These are phyloP conservation scores for Daedaleopsis sinensis DNA, from an alignment of 768 basidiomycete species.

Conservation along the genomic window DNA sequence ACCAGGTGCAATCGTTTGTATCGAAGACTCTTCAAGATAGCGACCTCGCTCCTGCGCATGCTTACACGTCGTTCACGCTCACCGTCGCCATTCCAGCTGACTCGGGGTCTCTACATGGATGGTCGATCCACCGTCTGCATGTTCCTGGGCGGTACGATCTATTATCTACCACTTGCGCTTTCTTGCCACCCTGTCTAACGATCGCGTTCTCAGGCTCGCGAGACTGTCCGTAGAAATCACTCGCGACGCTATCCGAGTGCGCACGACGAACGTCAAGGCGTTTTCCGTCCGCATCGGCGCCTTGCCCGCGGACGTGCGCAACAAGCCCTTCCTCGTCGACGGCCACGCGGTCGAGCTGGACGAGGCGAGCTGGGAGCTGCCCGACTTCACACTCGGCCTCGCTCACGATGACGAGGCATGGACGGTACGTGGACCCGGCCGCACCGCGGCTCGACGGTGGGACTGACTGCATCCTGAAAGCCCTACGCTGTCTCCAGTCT, in stretches of 20 bases:
- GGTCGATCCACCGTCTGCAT: slow-evolving; percentile 57
- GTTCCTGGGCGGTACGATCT: slow-evolving; percentile 68
- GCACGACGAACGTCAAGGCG: slow-evolving; percentile 30
- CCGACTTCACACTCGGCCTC: neutral
- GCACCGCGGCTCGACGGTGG: neutral
- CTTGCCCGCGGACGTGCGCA: neutral
- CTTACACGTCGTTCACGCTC: slow-evolving; percentile 56
- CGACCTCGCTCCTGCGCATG: slow-evolving; percentile 6
- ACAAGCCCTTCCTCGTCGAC: slow-evolving; percentile 5
- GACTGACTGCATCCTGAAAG: neutral
- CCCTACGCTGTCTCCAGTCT: slow-evolving; percentile 7
- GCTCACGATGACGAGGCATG: slow-evolving; percentile 8
- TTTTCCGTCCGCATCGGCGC: slow-evolving; percentile 22
- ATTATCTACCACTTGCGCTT: neutral
- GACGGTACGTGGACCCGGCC: slow-evolving; percentile 6
- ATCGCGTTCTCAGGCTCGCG: slow-evolving; percentile 35
- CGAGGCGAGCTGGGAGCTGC: slow-evolving; percentile 3
- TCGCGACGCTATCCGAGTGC: slow-evolving; percentile 10
- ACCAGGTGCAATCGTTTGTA: slow-evolving; percentile 59
- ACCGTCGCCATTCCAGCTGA: slow-evolving; percentile 73
- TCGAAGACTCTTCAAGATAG: slow-evolving; percentile 30
- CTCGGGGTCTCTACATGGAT: slow-evolving; percentile 72
- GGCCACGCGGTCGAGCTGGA: slow-evolving; percentile 6
- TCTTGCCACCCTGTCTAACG: neutral
- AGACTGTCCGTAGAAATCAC: slow-evolving; percentile 36